Percentiles rank a stretch among this genome's conserved stretches.
These are phyloP conservation scores for Lentinula aciculospora DNA, from an alignment of 768 basidiomycete genomes.

Conservation along the genomic window DNA sequence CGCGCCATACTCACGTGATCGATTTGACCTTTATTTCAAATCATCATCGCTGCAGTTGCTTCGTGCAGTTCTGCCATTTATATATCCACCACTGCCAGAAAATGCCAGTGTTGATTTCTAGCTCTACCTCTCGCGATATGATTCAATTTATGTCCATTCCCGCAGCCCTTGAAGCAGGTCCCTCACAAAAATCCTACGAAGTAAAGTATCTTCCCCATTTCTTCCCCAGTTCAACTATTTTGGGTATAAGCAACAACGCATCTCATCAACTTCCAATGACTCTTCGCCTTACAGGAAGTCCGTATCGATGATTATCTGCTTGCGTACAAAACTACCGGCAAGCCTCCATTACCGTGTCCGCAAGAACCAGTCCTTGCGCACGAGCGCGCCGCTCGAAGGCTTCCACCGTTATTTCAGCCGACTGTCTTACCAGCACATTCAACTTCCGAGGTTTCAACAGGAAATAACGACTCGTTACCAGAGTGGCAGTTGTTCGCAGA, in stretches of 20 bases:
- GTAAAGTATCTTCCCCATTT: slow-evolving; percentile 1
- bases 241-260: not conserved
- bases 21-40: not conserved
- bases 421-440: slow-evolving; percentile 7
- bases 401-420: slow-evolving; percentile 50
- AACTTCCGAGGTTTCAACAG: slow-evolving; percentile 8
- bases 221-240: not conserved
- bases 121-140: not conserved
- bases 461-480: slow-evolving; percentile 19
- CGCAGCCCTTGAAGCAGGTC: not conserved
- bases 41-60: no score
- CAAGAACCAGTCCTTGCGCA: slow-evolving; percentile 36
- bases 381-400: slow-evolving; percentile 37
- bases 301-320: slow-evolving; percentile 49
- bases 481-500: slow-evolving; percentile 16
- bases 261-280: not conserved
- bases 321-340: slow-evolving; percentile 39
- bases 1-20: not conserved
- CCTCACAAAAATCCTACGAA: slow-evolving; percentile 6
- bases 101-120: not conserved
- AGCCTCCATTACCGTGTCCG: slow-evolving; percentile 44
- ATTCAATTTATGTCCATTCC: slow-evolving; percentile 5
- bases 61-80: no score
- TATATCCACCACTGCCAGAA: not conserved
- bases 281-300: slow-evolving; percentile 38